Evolutionary conservation across 306 rosid genomes (phyloP), one percentile per base, ranked within the genome.

Genomic region (Glycine soja): DNA sequence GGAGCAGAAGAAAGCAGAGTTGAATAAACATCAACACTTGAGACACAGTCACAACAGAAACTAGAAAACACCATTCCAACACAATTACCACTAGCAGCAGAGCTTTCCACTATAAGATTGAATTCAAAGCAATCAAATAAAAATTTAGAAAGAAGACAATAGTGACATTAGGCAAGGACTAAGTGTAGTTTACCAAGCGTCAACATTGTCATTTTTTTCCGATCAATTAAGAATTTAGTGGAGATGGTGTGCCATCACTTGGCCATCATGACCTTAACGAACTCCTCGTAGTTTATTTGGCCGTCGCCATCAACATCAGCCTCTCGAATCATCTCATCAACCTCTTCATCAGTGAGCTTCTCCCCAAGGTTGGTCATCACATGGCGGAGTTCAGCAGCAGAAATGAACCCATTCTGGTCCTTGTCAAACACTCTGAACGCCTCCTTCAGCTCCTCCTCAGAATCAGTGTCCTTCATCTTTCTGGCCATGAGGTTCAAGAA

Each of bases 301-400:
- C 97, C 97, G 67, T 93, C 97, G n/a, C 97, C 97, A 58, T 93
- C 97, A 63, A 91, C 94, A 65, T 93, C 97, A 36, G 97, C 97
- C 80, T 93, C 97, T 19, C 97, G 88, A 65, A 93, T 89, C 97
- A 93, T 93, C 88, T 93, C 97, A 70, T 93, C 96, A 2, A 93
- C 96, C 75, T 93, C 97, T 66, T 93, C 97, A 8, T 93, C 97
- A 0, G 96, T 91, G 78, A 93, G 92, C 83, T 93, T 93, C 90
- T 93, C 97, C 0, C 97, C 97, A 0, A 93, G 96, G 82, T 93
- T 93, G 61, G 96, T 93, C 97, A 93, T 93, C 47, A 93, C 97
- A 64, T 93, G 97, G 85, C 97, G 97, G 12, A 93, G 90, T 86
- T 93, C 97, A 40, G 96, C 96, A 18, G 97, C 97, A 74, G 97